Percentiles rank a stretch among this genome's conserved stretches.
Conservation (phyloP, 306 rosid genomes). For the Cicer yamashitae region DNA sequence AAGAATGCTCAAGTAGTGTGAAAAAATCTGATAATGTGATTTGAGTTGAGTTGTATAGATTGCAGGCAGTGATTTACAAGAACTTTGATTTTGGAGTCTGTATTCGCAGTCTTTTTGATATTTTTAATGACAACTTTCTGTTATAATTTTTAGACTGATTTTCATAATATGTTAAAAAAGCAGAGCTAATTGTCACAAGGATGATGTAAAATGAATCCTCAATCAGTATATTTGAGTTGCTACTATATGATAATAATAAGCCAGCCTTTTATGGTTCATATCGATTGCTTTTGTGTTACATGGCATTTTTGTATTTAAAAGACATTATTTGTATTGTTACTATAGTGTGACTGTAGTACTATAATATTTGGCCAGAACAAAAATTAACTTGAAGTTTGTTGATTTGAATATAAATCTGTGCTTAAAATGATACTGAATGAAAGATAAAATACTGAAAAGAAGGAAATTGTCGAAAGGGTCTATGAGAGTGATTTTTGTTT, state of each 20-base stretch:
- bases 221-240: background rate
- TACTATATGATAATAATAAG: background rate
- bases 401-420: no score
- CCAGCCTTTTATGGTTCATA: background rate
- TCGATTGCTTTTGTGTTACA: background rate
- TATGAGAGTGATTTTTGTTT: background rate
- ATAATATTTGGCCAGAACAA: no score
- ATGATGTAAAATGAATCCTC: no score
- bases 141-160: no score
- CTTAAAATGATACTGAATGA: background rate
- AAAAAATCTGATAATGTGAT: background rate
- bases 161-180: no score
- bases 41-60: background rate
- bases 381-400: no score
- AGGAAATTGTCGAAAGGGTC: background rate
- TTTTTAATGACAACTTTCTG: no score
- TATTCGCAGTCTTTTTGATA: no score
- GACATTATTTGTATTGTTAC: no score
- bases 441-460: background rate
- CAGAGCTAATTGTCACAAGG: no score
- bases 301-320: no score
- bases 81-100: background rate
- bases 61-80: background rate
- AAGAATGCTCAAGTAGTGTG: background rate
- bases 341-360: no score